These are phyloP conservation scores for Alternaria sp. DNA, from an alignment of 2,329 filamentous ascomycete species.

Conservation along the genomic window DNA sequence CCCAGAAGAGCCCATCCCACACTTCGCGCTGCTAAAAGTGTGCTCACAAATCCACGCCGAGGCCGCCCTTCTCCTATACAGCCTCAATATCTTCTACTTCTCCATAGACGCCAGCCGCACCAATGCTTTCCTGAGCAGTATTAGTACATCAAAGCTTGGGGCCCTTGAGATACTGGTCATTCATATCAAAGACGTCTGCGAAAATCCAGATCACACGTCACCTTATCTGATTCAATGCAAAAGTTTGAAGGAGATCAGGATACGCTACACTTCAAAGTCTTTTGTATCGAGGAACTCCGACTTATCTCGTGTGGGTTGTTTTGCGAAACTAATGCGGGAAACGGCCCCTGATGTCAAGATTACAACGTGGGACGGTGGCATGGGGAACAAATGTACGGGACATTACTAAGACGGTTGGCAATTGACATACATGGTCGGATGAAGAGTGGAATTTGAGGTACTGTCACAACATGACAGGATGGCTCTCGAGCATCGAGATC, in stretches of 20 bases:
- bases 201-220: not conserved
- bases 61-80: not conserved
- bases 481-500: not conserved
- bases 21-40: not conserved
- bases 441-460: rapidly evolving
- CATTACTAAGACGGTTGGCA: not conserved
- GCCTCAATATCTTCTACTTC: not conserved
- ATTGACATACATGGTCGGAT: not conserved
- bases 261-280: not conserved
- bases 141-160: not conserved
- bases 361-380: not conserved
- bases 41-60: not conserved
- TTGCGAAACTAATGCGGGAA: not conserved
- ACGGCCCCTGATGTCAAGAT: not conserved
- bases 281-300: not conserved
- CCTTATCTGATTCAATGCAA: not conserved
- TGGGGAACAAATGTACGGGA: not conserved
- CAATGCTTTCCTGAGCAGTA: not conserved
- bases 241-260: not conserved
- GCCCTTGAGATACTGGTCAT: not conserved
- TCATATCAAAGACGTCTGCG: not conserved
- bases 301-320: not conserved
- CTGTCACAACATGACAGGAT: not conserved
- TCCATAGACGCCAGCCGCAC: not conserved
- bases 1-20: not conserved